A percentile compares a stretch with the other conserved stretches of the same genome.
Evolutionary conservation across 2,329 filamentous ascomycete species (phyloP).

Genomic region (Rhexocercosporidium sp.): DNA sequence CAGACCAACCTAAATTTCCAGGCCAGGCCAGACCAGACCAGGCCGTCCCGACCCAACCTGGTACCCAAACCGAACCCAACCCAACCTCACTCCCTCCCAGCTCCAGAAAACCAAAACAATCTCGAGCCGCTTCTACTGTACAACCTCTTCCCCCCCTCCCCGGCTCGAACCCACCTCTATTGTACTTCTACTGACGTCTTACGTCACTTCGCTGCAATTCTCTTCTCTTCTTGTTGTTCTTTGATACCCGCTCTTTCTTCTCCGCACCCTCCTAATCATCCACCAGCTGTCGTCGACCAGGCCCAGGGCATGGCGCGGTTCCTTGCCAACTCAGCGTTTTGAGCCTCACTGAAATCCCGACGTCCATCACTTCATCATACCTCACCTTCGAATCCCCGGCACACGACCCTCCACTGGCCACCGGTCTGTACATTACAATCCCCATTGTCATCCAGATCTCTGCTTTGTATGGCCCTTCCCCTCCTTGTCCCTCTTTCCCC

Average conservation of each 20-base stretch:
- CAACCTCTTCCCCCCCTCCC: neutral
- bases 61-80: neutral
- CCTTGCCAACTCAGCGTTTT: constrained; percentile 31
- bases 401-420: constrained; percentile 15
- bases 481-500: constrained; percentile 21
- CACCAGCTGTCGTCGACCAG: constrained; percentile 3
- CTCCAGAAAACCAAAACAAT: neutral
- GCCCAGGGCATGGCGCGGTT: constrained; percentile 24
- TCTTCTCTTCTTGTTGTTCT: constrained; percentile 36
- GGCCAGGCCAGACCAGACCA: neutral
- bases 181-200: constrained; percentile 36
- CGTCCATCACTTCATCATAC: constrained; percentile 1
- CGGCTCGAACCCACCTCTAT: neutral
- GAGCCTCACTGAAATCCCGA: constrained; percentile 29
- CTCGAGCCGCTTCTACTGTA: neutral
- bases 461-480: constrained; percentile 27
- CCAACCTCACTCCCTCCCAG: neutral
- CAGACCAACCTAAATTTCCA: no score
- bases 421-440: constrained; percentile 31
- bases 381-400: neutral
- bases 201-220: constrained; percentile 11
- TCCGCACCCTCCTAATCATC: constrained; percentile 22
- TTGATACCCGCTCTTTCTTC: constrained; percentile 38
- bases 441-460: constrained; percentile 24
- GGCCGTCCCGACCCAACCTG: neutral